These are phyloP conservation scores for Sugiyamaella novakii DNA, from an alignment of 1,139 yeast species.

Conservation along the genomic window DNA sequence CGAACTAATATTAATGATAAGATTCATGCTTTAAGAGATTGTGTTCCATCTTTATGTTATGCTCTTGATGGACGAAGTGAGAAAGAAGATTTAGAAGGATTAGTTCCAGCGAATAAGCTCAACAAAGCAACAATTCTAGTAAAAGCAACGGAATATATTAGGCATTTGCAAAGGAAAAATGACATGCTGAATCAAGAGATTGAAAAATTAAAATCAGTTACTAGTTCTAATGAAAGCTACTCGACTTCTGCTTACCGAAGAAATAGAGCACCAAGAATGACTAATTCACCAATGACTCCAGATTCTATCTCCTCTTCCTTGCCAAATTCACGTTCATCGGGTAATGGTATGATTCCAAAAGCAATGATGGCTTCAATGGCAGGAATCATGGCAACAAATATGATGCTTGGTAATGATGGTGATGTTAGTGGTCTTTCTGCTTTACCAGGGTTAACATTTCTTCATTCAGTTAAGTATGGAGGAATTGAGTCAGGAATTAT, in stretches of 20 bases:
- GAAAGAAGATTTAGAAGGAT: conserved; percentile 65
- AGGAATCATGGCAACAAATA: conserved; percentile 43
- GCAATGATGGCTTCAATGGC: conserved; percentile 45
- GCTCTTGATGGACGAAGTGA: conserved; percentile 38
- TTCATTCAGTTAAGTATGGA: conserved; percentile 24
- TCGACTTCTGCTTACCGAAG: not conserved
- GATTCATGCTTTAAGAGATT: conserved; percentile 69
- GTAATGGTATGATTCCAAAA: conserved; percentile 33
- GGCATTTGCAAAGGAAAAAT: conserved; percentile 76
- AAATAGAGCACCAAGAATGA: not conserved
- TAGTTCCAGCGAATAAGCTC: conserved; percentile 82
- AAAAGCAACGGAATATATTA: conserved; percentile 88
- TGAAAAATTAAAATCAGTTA: conserved; percentile 41
- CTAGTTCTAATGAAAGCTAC: not conserved
- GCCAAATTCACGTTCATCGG: not conserved
- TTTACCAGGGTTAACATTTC: conserved; percentile 35
- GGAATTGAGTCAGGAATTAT: conserved; percentile 24
- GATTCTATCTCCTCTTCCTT: conserved; percentile 2
- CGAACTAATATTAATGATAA: conserved; percentile 76
- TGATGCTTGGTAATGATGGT: conserved; percentile 35
- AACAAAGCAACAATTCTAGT: conserved; percentile 87
- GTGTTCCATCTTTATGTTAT: conserved; percentile 62
- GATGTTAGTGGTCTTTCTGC: conserved; percentile 38
- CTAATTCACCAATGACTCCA: conserved; percentile 3
- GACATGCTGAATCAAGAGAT: conserved; percentile 58